phyloP scores from a whole-genome alignment of 169 alveolate genomes.

The Plasmodium reichenowi region DNA sequence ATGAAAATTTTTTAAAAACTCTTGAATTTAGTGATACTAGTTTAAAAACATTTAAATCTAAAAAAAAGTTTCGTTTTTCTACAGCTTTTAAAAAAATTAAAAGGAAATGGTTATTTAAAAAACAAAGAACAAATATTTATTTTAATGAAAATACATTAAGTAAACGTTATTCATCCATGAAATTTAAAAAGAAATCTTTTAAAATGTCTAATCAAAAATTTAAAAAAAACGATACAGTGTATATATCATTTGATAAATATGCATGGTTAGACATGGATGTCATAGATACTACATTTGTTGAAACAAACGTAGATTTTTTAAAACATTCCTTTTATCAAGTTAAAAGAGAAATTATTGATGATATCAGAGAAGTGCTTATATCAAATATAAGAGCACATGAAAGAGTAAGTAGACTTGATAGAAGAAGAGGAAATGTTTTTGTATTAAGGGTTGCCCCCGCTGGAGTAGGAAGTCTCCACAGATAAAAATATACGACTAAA shows the following conservation, averaged over 20 bases:
- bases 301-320: conserved; percentile 88
- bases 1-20: conserved; percentile 67
- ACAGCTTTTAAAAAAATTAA: conserved; percentile 39
- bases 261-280: conserved; percentile 92
- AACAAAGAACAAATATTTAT: conserved; percentile 17
- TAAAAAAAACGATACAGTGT: conserved; percentile 45
- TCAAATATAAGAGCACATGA: conserved; percentile 89
- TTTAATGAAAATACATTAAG: conserved; percentile 33
- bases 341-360: conserved; percentile 92
- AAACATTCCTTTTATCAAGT: conserved; percentile 90
- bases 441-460: conserved; percentile 91
- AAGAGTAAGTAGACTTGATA: conserved; percentile 89
- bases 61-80: conserved; percentile 43
- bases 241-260: conserved; percentile 75
- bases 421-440: conserved; percentile 91
- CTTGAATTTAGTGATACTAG: conserved; percentile 72
- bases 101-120: conserved; percentile 34
- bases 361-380: conserved; percentile 88
- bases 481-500: conserved; percentile 2
- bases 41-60: conserved; percentile 63
- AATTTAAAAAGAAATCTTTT: conserved; percentile 11
- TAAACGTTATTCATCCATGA: conserved; percentile 21
- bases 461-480: conserved; percentile 73
- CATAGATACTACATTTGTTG: conserved; percentile 91
- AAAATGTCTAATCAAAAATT: neutral